Conservation (phyloP, 495 filamentous ascomycete genomes). For the Trichoderma gamsii region DNA sequence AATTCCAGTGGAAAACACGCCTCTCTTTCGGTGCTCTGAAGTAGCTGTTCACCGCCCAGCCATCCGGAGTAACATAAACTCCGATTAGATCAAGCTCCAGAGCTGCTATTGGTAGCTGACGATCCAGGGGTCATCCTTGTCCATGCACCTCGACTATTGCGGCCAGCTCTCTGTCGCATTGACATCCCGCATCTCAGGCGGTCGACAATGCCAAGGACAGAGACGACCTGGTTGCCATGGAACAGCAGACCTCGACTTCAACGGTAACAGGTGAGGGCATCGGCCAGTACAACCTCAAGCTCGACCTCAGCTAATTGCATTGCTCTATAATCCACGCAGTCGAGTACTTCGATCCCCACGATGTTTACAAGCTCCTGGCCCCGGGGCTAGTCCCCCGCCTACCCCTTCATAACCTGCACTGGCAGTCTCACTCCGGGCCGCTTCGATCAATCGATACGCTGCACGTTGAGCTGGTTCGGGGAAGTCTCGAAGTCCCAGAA, state of each 20-base stretch:
- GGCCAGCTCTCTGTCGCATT: constrained; percentile 10
- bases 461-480: constrained; percentile 76
- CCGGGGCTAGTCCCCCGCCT: constrained; percentile 69
- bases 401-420: constrained; percentile 88
- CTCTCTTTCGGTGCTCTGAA: background rate
- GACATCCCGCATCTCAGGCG: constrained; percentile 9
- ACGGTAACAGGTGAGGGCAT: constrained; percentile 58
- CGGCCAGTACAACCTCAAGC: background rate
- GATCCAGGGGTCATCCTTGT: constrained; percentile 5
- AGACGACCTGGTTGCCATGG: constrained; percentile 44
- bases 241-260: constrained; percentile 58
- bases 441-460: constrained; percentile 87
- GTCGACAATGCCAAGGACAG: constrained; percentile 26
- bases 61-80: constrained; percentile 2
- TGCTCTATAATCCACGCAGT: constrained; percentile 30
- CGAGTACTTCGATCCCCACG: constrained; percentile 83
- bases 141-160: constrained; percentile 5
- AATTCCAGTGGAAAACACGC: background rate
- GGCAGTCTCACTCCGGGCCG: constrained; percentile 89
- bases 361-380: constrained; percentile 74
- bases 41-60: constrained; percentile 4
- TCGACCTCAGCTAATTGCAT: background rate
- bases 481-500: constrained; percentile 31
- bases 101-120: background rate
- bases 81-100: background rate